These are phyloP conservation scores for Colletotrichum orchidophilum DNA, from an alignment of 2,329 filamentous ascomycete species.

Conservation along the genomic window DNA sequence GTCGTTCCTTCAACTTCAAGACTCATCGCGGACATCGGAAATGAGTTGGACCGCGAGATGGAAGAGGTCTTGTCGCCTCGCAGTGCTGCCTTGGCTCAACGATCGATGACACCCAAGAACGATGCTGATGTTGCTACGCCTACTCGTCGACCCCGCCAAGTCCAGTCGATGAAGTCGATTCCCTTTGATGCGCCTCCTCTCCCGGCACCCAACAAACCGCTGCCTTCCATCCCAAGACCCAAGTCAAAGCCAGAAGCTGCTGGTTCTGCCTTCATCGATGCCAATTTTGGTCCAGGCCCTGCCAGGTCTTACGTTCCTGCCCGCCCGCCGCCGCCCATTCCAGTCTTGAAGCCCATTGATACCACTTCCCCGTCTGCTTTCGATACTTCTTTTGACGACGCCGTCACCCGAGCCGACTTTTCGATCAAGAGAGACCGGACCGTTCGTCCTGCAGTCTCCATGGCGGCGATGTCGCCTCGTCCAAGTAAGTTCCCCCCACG, in stretches of 20 bases:
- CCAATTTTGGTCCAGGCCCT: background rate
- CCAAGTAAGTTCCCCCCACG: background rate
- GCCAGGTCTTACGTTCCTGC: background rate
- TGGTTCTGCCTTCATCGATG: background rate
- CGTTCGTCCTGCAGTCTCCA: constrained; percentile 9
- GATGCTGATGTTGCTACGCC: constrained; percentile 14
- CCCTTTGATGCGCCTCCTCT: constrained; percentile 3
- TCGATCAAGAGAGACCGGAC: constrained; percentile 18
- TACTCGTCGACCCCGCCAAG: constrained; percentile 12
- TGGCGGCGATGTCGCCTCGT: constrained; percentile 6
- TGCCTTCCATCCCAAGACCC: constrained; percentile 13
- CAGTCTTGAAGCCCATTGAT: background rate
- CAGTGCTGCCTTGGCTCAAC: background rate
- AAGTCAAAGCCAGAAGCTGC: background rate
- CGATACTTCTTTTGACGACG: background rate
- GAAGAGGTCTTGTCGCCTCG: constrained; percentile 16
- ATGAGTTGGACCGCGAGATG: constrained; percentile 26
- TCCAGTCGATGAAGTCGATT: constrained; percentile 7
- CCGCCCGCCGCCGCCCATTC: background rate
- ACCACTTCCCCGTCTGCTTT: background rate
- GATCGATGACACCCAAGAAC: background rate
- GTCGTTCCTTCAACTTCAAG: constrained; percentile 12
- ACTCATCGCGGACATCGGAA: constrained; percentile 27
- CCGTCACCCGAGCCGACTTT: constrained; percentile 23
- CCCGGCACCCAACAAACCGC: constrained; percentile 25